Evolutionary conservation across 164 flowering plant genomes (phyloP).

Genomic region (Vitis amurensis): DNA sequence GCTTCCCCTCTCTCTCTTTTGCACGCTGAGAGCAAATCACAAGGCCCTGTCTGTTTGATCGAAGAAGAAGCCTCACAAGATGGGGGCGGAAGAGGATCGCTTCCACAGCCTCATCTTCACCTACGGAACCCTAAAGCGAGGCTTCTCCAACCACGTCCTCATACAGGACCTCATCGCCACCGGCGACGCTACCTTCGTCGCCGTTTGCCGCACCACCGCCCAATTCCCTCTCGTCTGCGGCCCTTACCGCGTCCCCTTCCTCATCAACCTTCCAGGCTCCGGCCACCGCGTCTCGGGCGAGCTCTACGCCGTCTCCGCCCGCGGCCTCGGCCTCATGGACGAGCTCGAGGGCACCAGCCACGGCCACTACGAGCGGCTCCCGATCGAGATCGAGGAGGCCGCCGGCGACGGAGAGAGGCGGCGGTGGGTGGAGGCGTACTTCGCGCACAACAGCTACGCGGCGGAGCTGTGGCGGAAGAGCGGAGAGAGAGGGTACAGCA

Average conservation of each 20-base stretch:
- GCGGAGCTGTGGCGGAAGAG: slow-evolving; percentile 66
- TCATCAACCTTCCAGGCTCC: slow-evolving; percentile 65
- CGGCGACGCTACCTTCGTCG: slow-evolving; percentile 64
- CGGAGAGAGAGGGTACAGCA: slow-evolving; percentile 47
- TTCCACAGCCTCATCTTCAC: slow-evolving; percentile 52
- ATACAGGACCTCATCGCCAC: slow-evolving; percentile 48
- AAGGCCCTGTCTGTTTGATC: too few relatives aligned
- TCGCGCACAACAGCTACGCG: slow-evolving; percentile 67
- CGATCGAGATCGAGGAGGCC: slow-evolving; percentile 43
- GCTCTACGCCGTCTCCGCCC: slow-evolving; percentile 66
- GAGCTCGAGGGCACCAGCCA: slow-evolving; percentile 57
- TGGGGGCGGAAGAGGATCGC: neutral
- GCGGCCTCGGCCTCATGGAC: slow-evolving; percentile 16
- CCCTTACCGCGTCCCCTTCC: slow-evolving; percentile 83
- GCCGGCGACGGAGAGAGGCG: neutral
- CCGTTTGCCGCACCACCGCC: slow-evolving; percentile 39
- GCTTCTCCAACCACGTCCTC: slow-evolving; percentile 79
- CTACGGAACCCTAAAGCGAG: slow-evolving; percentile 83
- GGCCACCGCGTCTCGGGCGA: slow-evolving; percentile 68
- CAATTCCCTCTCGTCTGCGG: slow-evolving; percentile 83
- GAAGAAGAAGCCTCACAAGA: too few relatives aligned
- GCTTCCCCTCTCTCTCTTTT: too few relatives aligned
- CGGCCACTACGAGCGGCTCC: slow-evolving; percentile 48
- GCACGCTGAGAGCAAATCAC: too few relatives aligned
- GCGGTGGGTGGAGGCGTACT: slow-evolving; percentile 63